Percentiles rank a stretch among this genome's conserved stretches.
These are phyloP conservation scores for Orbilia ellipsospora DNA, from an alignment of 2,329 filamentous ascomycete species.

Conservation along the genomic window DNA sequence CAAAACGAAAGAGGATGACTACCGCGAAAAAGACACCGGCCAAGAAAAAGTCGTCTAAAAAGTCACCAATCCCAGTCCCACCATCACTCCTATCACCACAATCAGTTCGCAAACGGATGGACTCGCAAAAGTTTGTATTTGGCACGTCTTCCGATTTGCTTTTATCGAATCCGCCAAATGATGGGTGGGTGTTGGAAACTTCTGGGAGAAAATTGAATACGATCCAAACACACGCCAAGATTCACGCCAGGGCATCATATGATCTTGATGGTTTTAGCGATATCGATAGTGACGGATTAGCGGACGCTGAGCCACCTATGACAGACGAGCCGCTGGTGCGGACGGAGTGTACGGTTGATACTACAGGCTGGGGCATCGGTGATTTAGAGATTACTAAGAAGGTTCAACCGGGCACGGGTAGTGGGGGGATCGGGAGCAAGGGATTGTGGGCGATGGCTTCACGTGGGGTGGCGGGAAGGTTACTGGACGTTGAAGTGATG, in stretches of 20 bases:
- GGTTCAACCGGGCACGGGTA: neutral
- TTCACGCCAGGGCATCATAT: constrained; percentile 30
- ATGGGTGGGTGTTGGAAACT: constrained; percentile 42
- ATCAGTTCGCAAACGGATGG: constrained; percentile 34
- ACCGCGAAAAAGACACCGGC: constrained; percentile 8
- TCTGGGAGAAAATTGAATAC: constrained; percentile 39
- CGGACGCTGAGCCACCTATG: neutral
- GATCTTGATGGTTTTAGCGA: constrained; percentile 22
- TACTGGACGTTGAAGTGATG: constrained; percentile 37
- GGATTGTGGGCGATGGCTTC: constrained; percentile 34
- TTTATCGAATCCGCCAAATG: constrained; percentile 20
- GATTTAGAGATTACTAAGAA: constrained; percentile 33
- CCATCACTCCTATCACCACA: constrained; percentile 29
- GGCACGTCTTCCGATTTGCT: constrained; percentile 45
- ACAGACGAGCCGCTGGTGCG: neutral
- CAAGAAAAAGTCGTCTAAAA: constrained; percentile 25
- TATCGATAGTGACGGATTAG: neutral
- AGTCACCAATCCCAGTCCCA: neutral
- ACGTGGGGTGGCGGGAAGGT: constrained; percentile 21
- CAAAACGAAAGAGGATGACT: constrained; percentile 11
- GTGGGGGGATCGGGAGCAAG: neutral
- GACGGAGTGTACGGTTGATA: constrained; percentile 31
- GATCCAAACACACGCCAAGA: constrained; percentile 45
- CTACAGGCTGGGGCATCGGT: constrained; percentile 44
- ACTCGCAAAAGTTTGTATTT: constrained; percentile 44